Base-by-base conservation (phyloP, 257 asterid species). In the Plantago ovata region DNA sequence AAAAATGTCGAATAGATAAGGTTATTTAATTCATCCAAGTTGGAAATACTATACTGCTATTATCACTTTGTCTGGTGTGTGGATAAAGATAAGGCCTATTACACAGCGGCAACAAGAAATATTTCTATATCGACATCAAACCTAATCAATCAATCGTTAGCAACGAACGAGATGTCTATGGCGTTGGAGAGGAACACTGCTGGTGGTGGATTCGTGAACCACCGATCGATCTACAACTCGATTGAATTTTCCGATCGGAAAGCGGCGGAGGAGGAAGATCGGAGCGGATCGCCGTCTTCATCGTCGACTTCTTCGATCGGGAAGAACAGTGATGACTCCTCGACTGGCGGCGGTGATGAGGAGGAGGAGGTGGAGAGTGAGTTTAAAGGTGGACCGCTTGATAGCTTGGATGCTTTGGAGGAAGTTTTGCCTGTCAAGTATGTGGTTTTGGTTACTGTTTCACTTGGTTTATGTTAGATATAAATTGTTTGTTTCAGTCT, bases 31-130 rank as follows among this genome's bases (percentile, higher is more conserved):
- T 74, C 69, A 69, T 75, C 82, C 92, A 77, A 75, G 58, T 77
- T 76, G 73, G 69, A 64, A 65, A 65, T 38, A 45, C 52, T 28
- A 28, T 28, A 28, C 2, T 28, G 7, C 0, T 28, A 28, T 28
- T 28, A 28, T 28, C 36, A 28, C 36, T 28, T 28, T 28, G 36
- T 28, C 33, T 28, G 33, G 33, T 68, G 71, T 73, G 71, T 74
- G 83, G 91, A 82, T 83, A 81, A 77, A 80, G 88, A 77, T 77
- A 77, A 76, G 84, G 79, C 65, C 55, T 71, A 40, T 48, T 60
- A 15, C 22, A 15, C 28, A 42, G 53, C n/a, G 13, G 10, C 38
- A 57, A 40, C 18, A 10, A 55, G 3, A 56, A 20, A 3, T 16
- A 19, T 1, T 14, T 1, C 10, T 13, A 13, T 39, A 11, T 43